Evolutionary conservation across 164 flowering plant species (phyloP).

Genomic region (Houttuynia cordata): DNA sequence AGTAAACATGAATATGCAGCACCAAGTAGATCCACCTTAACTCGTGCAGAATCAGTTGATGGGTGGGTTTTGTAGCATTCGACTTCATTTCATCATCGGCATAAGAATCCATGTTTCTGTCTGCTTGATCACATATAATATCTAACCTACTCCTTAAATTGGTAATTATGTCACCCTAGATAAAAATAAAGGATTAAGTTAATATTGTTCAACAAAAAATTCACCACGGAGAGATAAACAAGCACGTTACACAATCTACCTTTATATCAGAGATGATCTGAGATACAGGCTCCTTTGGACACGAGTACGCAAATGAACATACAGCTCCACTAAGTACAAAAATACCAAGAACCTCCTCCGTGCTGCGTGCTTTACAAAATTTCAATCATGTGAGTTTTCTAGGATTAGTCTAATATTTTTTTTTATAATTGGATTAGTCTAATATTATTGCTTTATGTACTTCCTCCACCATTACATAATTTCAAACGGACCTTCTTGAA

Average conservation of each 20-base stretch:
- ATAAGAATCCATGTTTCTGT: slow-evolving; percentile 22
- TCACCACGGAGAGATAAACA: neutral
- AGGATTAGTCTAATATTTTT: neutral
- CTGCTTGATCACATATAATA: slow-evolving; percentile 69
- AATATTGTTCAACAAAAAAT: neutral
- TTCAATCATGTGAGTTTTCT: neutral
- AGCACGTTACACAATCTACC: slow-evolving; percentile 28
- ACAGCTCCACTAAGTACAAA: slow-evolving; percentile 48
- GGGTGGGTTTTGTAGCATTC: slow-evolving; percentile 21
- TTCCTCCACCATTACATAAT: neutral
- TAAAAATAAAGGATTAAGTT: slow-evolving; percentile 1
- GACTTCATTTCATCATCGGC: slow-evolving; percentile 19
- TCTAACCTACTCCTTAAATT: slow-evolving; percentile 77
- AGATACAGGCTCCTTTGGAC: slow-evolving; percentile 60
- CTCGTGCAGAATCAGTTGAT: slow-evolving; percentile 27
- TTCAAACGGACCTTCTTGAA: slow-evolving; percentile 37
- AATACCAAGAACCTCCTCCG: slow-evolving; percentile 55
- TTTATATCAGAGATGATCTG: slow-evolving; percentile 76
- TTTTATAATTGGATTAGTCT: neutral
- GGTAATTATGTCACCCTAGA: slow-evolving; percentile 60
- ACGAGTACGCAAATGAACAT: slow-evolving; percentile 59
- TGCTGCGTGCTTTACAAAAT: slow-evolving; percentile 51
- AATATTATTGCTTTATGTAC: no score
- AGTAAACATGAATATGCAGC: neutral
- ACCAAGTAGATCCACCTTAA: slow-evolving; percentile 28